Percentiles rank a stretch among this genome's conserved stretches.
phyloP scores from a whole-genome alignment of 2,329 filamentous ascomycete species.

The Fusarium ambrosium region DNA sequence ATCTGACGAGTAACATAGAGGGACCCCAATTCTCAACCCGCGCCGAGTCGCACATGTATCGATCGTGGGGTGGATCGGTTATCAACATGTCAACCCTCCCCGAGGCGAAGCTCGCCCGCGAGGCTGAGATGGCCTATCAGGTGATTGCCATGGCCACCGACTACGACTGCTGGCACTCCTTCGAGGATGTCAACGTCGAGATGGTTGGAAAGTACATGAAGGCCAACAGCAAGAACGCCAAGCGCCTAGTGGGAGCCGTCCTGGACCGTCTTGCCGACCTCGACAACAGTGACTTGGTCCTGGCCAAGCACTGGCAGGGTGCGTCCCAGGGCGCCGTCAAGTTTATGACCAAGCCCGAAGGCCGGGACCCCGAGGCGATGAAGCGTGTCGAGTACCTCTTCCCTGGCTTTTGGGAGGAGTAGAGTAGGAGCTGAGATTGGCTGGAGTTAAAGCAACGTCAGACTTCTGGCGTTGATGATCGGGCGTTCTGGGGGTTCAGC shows the following conservation, averaged over 20 bases:
- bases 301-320: slow-evolving; percentile 85
- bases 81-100: slow-evolving; percentile 99
- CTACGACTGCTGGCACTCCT: slow-evolving; percentile 97
- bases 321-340: slow-evolving; percentile 81
- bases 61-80: slow-evolving; percentile 90
- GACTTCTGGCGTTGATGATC: slow-evolving; percentile 21
- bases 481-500: slow-evolving; percentile 18
- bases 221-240: slow-evolving; percentile 90
- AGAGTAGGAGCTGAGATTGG: slow-evolving; percentile 13
- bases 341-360: slow-evolving; percentile 84
- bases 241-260: slow-evolving; percentile 85
- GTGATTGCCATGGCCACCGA: slow-evolving; percentile 99
- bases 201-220: slow-evolving; percentile 99
- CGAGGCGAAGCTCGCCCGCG: slow-evolving; percentile 94
- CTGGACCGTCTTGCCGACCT: slow-evolving; percentile 86
- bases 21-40: slow-evolving; percentile 98
- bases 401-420: slow-evolving; percentile 77
- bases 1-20: slow-evolving; percentile 66
- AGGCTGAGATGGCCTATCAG: slow-evolving; percentile 96
- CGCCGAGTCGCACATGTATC: slow-evolving; percentile 95
- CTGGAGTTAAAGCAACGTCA: slow-evolving; percentile 2
- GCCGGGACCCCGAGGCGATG: slow-evolving; percentile 79
- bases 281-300: slow-evolving; percentile 80
- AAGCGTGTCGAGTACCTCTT: slow-evolving; percentile 90
- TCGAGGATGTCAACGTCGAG: slow-evolving; percentile 89